Evolutionary conservation across 768 basidiomycete genomes (phyloP).

Genomic region (Nidularia pulvinata): DNA sequence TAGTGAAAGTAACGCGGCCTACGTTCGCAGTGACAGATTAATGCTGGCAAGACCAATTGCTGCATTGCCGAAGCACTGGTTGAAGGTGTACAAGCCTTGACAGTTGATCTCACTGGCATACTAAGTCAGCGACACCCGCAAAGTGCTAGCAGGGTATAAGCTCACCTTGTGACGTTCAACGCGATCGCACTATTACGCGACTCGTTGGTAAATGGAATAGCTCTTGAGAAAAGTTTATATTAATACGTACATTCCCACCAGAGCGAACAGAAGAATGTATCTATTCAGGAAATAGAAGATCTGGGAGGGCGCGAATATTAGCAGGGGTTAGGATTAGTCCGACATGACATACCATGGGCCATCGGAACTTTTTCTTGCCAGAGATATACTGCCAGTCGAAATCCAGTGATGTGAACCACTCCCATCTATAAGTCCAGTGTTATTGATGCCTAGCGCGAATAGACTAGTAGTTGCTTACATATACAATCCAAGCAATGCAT

Average conservation of each 20-base stretch:
- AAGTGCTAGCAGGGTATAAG: background rate
- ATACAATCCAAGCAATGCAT: slow-evolving; percentile 58
- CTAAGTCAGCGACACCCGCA: background rate
- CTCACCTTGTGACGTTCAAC: slow-evolving; percentile 55
- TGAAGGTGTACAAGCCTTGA: slow-evolving; percentile 70
- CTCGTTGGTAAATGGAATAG: slow-evolving; percentile 1
- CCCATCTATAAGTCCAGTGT: slow-evolving; percentile 47
- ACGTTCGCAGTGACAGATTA: slow-evolving; percentile 72
- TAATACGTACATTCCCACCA: slow-evolving; percentile 65
- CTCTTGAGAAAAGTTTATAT: background rate
- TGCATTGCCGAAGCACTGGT: slow-evolving; percentile 62
- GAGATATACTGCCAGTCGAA: slow-evolving; percentile 68
- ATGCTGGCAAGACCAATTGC: slow-evolving; percentile 71
- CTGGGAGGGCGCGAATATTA: slow-evolving; percentile 12
- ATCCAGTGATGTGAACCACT: slow-evolving; percentile 58
- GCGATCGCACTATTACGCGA: slow-evolving; percentile 43
- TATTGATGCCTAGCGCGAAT: background rate
- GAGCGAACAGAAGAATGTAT: slow-evolving; percentile 61
- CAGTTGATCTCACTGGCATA: slow-evolving; percentile 51
- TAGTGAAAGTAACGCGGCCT: slow-evolving; percentile 14
- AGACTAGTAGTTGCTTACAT: slow-evolving; percentile 33
- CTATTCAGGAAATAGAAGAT: slow-evolving; percentile 72
- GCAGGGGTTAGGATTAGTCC: background rate
- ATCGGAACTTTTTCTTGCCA: slow-evolving; percentile 56
- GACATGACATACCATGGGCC: slow-evolving; percentile 57